These are phyloP conservation scores for Dictyostelium capitatum DNA, from an alignment of 78 protist species.

Conservation along the genomic window DNA sequence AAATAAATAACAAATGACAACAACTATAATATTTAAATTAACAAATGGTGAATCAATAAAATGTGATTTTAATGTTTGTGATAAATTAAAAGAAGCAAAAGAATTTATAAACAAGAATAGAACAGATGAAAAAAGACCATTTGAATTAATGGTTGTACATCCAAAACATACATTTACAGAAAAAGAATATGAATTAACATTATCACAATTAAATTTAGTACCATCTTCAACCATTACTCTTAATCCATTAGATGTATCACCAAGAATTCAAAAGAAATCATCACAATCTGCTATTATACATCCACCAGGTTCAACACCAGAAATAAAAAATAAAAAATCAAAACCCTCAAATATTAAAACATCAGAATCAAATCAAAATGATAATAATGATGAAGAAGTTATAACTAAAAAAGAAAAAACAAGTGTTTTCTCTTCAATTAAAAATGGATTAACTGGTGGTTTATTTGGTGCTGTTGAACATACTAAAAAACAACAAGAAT, in stretches of 20 bases:
- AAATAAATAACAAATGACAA: not conserved
- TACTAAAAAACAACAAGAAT: not conserved
- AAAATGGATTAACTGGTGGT: not conserved
- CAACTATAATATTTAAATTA: conserved; percentile 10
- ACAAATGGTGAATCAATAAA: conserved; percentile 15
- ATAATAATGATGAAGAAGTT: too few species aligned
- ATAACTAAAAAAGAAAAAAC: too few species aligned
- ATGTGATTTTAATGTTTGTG: not conserved
- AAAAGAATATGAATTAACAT: not conserved
- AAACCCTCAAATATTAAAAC: too few species aligned
- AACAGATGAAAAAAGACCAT: conserved; percentile 41
- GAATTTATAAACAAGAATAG: conserved; percentile 33
- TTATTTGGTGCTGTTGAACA: not conserved
- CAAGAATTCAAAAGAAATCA: not conserved
- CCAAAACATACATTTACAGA: conserved; percentile 27
- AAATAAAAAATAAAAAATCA: too few species aligned
- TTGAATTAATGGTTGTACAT: conserved; percentile 3
- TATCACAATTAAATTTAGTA: conserved; percentile 5
- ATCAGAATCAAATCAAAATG: too few species aligned
- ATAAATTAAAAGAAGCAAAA: not conserved
- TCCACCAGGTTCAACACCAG: not conserved
- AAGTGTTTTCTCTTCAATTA: not conserved
- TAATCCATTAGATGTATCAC: not conserved
- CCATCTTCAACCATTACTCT: conserved; percentile 52
- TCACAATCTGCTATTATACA: not conserved